Percentiles rank a stretch among this genome's conserved stretches.
These are phyloP conservation scores for Claviceps maximensis DNA, from an alignment of 2,329 filamentous ascomycete species.

Conservation along the genomic window DNA sequence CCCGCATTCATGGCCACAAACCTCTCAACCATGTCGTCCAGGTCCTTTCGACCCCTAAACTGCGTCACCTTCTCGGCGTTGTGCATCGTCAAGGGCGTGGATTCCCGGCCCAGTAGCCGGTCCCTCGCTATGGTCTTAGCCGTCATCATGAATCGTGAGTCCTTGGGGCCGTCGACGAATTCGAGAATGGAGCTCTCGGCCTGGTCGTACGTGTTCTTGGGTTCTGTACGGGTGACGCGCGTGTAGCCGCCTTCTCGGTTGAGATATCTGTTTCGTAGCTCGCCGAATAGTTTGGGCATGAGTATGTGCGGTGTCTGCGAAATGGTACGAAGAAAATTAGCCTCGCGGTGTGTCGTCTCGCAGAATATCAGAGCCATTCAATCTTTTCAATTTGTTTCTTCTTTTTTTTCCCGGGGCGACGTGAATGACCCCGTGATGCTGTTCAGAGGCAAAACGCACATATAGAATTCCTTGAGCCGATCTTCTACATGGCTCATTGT, in stretches of 20 bases:
- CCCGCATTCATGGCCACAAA: slow-evolving; percentile 18
- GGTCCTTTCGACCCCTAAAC: slow-evolving; percentile 51
- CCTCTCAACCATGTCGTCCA: slow-evolving; percentile 50
- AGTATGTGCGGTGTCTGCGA: slow-evolving; percentile 51
- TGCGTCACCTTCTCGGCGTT: slow-evolving; percentile 83
- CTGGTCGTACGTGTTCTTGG: slow-evolving; percentile 71
- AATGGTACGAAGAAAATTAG: background rate
- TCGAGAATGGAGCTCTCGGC: slow-evolving; percentile 83
- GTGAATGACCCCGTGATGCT: background rate
- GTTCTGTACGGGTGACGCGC: slow-evolving; percentile 82
- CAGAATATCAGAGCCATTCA: background rate
- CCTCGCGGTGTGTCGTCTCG: background rate
- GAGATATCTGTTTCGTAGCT: slow-evolving; percentile 66
- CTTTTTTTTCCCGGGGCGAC: background rate
- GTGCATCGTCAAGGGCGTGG: slow-evolving; percentile 58
- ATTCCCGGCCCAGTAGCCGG: slow-evolving; percentile 36
- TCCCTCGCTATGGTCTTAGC: slow-evolving; percentile 67
- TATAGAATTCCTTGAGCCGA: slow-evolving; percentile 73
- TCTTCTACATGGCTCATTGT: slow-evolving; percentile 67
- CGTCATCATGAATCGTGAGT: slow-evolving; percentile 90
- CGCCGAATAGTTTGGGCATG: slow-evolving; percentile 78
- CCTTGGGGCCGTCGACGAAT: slow-evolving; percentile 84
- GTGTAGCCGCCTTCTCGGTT: slow-evolving; percentile 83
- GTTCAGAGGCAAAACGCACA: slow-evolving; percentile 37
- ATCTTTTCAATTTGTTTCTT: background rate